A percentile compares a stretch with the other conserved stretches of the same genome.
phyloP scores from a whole-genome alignment of 805 yeast species.

The Pachysolen tannophilus region DNA sequence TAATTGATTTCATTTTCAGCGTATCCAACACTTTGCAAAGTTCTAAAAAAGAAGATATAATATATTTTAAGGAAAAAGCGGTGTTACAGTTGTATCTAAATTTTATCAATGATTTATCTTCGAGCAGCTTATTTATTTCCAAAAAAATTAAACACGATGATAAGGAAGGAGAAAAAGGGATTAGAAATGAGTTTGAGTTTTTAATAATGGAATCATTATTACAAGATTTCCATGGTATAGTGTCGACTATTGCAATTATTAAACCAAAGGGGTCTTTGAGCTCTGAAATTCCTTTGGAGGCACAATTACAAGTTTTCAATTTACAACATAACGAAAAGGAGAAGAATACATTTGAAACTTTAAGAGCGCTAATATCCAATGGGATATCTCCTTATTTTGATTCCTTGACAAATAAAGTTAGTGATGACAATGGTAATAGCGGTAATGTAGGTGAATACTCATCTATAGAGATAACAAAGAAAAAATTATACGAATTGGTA shows the following conservation, averaged over 20 bases:
- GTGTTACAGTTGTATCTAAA: constrained; percentile 11
- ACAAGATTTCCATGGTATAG: constrained; percentile 2
- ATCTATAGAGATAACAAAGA: constrained; percentile 40
- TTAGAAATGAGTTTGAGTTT: background rate
- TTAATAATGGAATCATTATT: background rate
- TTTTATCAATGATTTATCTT: constrained; percentile 14
- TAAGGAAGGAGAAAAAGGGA: background rate
- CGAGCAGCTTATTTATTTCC: constrained; percentile 18
- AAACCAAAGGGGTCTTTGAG: constrained; percentile 30
- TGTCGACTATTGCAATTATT: constrained; percentile 29
- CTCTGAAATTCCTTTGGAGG: constrained; percentile 15
- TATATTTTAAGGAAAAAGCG: constrained; percentile 17
- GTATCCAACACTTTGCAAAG: constrained; percentile 20
- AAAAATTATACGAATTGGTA: constrained; percentile 61
- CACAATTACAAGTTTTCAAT: constrained; percentile 26
- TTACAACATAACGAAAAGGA: constrained; percentile 18
- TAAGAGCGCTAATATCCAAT: constrained; percentile 50
- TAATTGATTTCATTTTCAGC: constrained; percentile 19
- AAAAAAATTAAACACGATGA: constrained; percentile 3
- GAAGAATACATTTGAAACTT: constrained; percentile 33
- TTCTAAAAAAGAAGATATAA: constrained; percentile 18
- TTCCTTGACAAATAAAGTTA: constrained; percentile 18
- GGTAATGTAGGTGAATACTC: constrained; percentile 10
- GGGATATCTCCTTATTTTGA: constrained; percentile 72
- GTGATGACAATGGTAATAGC: background rate